Conservation (phyloP, 208 protist genomes). For the Perkinsela sp. region DNA sequence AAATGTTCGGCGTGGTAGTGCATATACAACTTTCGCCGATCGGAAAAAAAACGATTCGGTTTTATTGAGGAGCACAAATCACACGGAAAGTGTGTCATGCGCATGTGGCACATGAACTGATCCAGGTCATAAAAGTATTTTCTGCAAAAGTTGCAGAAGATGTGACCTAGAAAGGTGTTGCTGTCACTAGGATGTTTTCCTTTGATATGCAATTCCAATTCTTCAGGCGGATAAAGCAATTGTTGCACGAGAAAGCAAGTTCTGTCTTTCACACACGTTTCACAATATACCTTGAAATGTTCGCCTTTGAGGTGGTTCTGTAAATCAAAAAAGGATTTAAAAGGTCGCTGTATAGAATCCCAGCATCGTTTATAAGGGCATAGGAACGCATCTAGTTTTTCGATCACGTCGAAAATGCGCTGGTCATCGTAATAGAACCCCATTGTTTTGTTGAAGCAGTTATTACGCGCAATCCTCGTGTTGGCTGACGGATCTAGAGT, state of each 20-base stretch:
- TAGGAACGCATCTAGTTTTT: neutral
- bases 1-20: constrained; percentile 38
- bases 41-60: constrained; percentile 17
- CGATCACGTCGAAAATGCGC: neutral
- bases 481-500: neutral
- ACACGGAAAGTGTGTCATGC: constrained; percentile 48
- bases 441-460: neutral
- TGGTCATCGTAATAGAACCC: neutral
- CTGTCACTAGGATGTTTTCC: constrained; percentile 19
- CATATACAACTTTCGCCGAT: constrained; percentile 24
- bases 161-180: constrained; percentile 42
- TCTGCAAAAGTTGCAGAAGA: constrained; percentile 35
- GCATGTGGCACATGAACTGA: constrained; percentile 50
- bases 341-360: constrained; percentile 7
- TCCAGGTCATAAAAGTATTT: constrained; percentile 43
- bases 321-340: constrained; percentile 17
- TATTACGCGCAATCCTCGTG: neutral
- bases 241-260: constrained; percentile 53
- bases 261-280: constrained; percentile 25
- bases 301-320: constrained; percentile 25
- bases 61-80: constrained; percentile 37
- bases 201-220: constrained; percentile 18
- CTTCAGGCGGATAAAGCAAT: constrained; percentile 15
- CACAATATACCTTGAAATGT: constrained; percentile 29
- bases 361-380: neutral